A percentile compares a stretch with the other conserved stretches of the same genome.
phyloP scores from a whole-genome alignment of 1,284 basidiomycete genomes.

The Puccinia coronata region DNA sequence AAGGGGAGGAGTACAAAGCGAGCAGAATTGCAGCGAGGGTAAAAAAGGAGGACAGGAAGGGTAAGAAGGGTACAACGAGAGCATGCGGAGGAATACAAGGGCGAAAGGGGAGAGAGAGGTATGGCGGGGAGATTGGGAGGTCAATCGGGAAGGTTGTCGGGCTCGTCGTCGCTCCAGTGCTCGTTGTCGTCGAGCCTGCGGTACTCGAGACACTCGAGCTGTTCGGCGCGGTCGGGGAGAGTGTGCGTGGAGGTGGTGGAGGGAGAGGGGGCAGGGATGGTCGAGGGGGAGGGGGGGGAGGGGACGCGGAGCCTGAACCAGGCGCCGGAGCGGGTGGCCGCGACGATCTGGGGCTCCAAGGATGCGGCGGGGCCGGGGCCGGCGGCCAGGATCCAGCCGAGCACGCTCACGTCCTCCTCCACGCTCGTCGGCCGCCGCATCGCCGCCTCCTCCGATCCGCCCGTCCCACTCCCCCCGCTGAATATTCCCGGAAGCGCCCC shows the following conservation, averaged over 20 bases:
- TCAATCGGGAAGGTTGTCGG: neutral
- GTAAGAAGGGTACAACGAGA: no score
- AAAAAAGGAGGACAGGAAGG: no score
- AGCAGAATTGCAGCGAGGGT: no score
- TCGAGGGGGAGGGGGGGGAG: neutral
- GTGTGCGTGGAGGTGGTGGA: no score
- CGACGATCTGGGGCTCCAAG: slow-evolving; percentile 43
- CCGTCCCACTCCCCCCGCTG: neutral
- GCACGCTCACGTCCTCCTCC: slow-evolving; percentile 54
- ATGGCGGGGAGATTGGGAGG: no score
- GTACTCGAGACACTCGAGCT: slow-evolving; percentile 43
- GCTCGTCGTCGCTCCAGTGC: slow-evolving; percentile 17
- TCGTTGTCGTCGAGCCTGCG: slow-evolving; percentile 35
- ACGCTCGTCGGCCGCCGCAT: slow-evolving; percentile 41
- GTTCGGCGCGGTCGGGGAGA: neutral
- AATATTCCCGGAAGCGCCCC: slow-evolving; percentile 50
- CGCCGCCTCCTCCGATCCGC: neutral
- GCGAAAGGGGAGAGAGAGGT: no score
- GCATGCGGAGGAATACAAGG: no score
- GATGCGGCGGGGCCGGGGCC: neutral
- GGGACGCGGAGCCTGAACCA: slow-evolving; percentile 43
- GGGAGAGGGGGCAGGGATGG: neutral
- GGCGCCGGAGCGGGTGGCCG: slow-evolving; percentile 45
- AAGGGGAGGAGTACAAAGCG: no score
- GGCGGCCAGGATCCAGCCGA: slow-evolving; percentile 51